Conservation (phyloP, 2,329 filamentous ascomycete species). For the Fusarium agapanthi region DNA sequence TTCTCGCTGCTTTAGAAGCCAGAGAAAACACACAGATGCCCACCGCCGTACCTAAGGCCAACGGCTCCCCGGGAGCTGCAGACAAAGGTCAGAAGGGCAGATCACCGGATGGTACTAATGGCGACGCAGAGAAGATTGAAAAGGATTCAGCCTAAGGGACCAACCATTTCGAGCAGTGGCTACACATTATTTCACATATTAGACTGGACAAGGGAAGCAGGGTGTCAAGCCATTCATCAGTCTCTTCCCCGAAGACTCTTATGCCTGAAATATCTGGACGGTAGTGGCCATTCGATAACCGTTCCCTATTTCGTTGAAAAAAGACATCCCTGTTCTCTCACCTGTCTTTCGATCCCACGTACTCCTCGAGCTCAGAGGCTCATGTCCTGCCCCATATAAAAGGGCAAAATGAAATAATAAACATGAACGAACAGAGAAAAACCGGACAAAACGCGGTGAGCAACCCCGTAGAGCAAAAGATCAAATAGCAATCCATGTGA, state of each 20-base stretch:
- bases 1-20: conserved; percentile 59
- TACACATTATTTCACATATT: not conserved
- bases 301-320: not conserved
- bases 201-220: not conserved
- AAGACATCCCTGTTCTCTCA: not conserved
- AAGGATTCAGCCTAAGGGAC: conserved; percentile 5
- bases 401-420: not conserved
- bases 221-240: not conserved
- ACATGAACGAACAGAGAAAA: not conserved
- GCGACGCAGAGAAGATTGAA: not conserved
- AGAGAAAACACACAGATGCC: conserved; percentile 8
- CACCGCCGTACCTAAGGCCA: not conserved
- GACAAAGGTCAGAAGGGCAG: not conserved
- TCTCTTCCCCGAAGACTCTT: conserved; percentile 5
- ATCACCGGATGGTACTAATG: not conserved
- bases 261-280: conserved; percentile 6
- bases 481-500: not conserved
- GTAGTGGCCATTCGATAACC: not conserved
- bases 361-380: conserved; percentile 23
- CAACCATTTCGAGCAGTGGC: not conserved
- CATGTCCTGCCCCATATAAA: not conserved
- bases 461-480: not conserved
- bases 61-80: not conserved
- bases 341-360: conserved; percentile 4
- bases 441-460: not conserved